Conservation (phyloP, 257 asterid species). For the Verbena officinalis region DNA sequence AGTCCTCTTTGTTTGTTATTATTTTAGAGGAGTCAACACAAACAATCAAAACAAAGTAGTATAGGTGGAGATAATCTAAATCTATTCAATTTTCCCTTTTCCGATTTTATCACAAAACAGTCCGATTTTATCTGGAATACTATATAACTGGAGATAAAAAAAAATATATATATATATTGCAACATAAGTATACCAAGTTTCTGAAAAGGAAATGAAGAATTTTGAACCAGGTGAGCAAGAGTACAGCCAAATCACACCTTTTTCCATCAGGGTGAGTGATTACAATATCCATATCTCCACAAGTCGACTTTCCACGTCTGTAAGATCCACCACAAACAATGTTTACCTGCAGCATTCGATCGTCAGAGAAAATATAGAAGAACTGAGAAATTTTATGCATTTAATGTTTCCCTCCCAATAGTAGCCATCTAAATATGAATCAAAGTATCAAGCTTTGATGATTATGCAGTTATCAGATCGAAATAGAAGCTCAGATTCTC, state of each 20-base stretch:
- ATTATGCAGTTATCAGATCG: slow-evolving; percentile 8
- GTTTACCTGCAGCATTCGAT: slow-evolving; percentile 49
- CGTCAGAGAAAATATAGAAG: slow-evolving; percentile 25
- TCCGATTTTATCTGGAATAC: slow-evolving; percentile 8
- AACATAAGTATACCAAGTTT: not conserved
- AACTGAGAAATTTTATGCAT: slow-evolving; percentile 14
- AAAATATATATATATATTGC: slow-evolving; percentile 5
- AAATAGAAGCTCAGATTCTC: slow-evolving; percentile 37
- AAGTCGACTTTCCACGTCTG: slow-evolving; percentile 90
- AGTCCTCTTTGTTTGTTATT: not conserved
- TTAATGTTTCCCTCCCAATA: slow-evolving; percentile 24
- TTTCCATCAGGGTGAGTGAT: slow-evolving; percentile 89
- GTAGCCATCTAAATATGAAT: slow-evolving; percentile 1
- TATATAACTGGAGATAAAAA: slow-evolving; percentile 13
- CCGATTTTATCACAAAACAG: slow-evolving; percentile 8
- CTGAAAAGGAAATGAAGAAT: slow-evolving; percentile 6
- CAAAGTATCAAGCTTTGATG: slow-evolving; percentile 1
- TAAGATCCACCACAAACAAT: slow-evolving; percentile 95
- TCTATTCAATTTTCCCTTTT: not conserved
- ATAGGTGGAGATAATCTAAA: not conserved
- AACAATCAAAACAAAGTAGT: slow-evolving; percentile 1
- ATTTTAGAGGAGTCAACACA: not conserved
- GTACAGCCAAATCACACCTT: slow-evolving; percentile 48
- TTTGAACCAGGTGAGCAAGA: slow-evolving; percentile 20
- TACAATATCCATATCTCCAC: slow-evolving; percentile 95